Conservation (phyloP, 768 basidiomycete genomes). For the Symmetrospora coprosmae region DNA sequence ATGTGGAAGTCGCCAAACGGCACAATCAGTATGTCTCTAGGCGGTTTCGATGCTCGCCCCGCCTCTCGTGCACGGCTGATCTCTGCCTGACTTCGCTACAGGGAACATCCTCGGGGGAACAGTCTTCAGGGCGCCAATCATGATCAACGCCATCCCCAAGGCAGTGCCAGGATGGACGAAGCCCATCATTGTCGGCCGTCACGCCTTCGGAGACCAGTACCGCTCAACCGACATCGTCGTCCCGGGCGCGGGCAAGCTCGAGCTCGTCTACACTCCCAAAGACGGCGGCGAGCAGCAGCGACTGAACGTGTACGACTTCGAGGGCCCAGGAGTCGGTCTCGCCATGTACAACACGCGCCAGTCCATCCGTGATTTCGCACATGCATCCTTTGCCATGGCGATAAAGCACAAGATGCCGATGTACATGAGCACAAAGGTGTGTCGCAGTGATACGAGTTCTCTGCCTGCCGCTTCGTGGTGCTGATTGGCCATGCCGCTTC, state of each 20-base stretch:
- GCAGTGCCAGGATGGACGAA: conserved; percentile 94
- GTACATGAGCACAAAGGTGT: not conserved
- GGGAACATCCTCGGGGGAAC: conserved; percentile 97
- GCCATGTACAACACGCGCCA: conserved; percentile 50
- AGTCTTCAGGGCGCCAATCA: conserved; percentile 92
- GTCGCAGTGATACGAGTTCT: too few relatives aligned
- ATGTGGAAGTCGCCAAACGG: conserved; percentile 69
- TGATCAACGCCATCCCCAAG: conserved; percentile 74
- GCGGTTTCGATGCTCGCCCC: not conserved
- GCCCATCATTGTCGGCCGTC: conserved; percentile 89
- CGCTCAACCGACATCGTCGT: conserved; percentile 84
- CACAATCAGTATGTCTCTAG: conserved; percentile 46
- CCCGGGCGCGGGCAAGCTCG: conserved; percentile 82
- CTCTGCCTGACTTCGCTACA: conserved; percentile 47
- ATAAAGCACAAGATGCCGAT: conserved; percentile 44
- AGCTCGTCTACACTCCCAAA: conserved; percentile 73
- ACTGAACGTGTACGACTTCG: conserved; percentile 84
- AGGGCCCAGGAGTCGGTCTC: conserved; percentile 81
- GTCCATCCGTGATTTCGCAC: conserved; percentile 90
- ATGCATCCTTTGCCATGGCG: conserved; percentile 96
- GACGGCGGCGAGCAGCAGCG: conserved; percentile 53
- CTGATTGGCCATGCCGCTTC: too few relatives aligned
- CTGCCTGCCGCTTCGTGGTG: not conserved
- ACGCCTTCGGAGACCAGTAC: conserved; percentile 97
- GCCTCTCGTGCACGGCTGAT: not conserved